Evolutionary conservation across 2,329 filamentous ascomycete genomes (phyloP).

Genomic region (Aspergillus costaricaensis): DNA sequence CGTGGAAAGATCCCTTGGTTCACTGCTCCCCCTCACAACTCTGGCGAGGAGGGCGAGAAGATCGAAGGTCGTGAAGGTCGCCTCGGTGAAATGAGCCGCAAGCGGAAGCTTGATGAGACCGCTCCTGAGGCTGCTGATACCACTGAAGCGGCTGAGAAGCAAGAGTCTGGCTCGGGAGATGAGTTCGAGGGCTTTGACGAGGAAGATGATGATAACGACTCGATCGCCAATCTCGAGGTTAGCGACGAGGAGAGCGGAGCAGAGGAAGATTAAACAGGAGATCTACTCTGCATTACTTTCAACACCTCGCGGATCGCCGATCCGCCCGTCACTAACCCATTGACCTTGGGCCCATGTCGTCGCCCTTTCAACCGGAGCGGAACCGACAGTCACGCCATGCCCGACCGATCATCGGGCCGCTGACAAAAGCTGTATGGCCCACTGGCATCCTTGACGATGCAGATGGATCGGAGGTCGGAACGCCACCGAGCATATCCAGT

Average conservation of each 20-base stretch:
- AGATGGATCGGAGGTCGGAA: constrained; percentile 6
- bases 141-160: constrained; percentile 33
- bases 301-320: constrained; percentile 3
- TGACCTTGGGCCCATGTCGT: not conserved
- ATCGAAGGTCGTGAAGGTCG: constrained; percentile 74
- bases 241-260: constrained; percentile 46
- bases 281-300: not conserved
- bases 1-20: constrained; percentile 97
- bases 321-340: constrained; percentile 4
- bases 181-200: constrained; percentile 42
- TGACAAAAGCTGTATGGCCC: constrained; percentile 12
- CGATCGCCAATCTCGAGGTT: constrained; percentile 46
- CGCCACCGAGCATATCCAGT: constrained; percentile 8
- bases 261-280: constrained; percentile 41
- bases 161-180: constrained; percentile 35
- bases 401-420: constrained; percentile 5
- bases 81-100: constrained; percentile 78
- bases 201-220: constrained; percentile 46
- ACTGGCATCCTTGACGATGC: constrained; percentile 1
- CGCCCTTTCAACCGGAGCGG: not conserved
- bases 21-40: constrained; percentile 69
- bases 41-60: constrained; percentile 52
- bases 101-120: constrained; percentile 70
- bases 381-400: constrained; percentile 5
- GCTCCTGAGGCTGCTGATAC: constrained; percentile 38